phyloP scores from a whole-genome alignment of 345 rosid genomes.

The Citrus reticulata region DNA sequence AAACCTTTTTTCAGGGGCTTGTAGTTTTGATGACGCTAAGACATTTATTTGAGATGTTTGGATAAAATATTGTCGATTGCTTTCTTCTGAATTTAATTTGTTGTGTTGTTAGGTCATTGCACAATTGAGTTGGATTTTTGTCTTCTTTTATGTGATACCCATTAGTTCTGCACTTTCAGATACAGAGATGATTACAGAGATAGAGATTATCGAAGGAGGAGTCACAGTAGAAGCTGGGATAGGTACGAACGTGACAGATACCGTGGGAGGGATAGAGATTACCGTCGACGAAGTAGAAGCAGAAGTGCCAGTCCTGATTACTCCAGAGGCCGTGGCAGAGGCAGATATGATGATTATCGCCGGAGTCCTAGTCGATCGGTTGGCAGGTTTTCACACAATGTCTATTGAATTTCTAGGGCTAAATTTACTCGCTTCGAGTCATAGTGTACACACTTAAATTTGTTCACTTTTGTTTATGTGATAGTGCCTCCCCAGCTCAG shows the following conservation, averaged over 20 bases:
- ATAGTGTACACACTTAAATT: background rate
- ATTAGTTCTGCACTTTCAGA: constrained; percentile 15
- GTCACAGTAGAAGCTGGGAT: constrained; percentile 54
- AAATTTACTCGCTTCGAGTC: background rate
- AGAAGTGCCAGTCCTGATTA: constrained; percentile 53
- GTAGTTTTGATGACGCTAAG: too few relatives aligned
- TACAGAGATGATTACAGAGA: constrained; percentile 38
- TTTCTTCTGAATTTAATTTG: too few relatives aligned
- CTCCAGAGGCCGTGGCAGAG: constrained; percentile 43
- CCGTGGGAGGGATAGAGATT: constrained; percentile 50
- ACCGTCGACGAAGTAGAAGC: constrained; percentile 52
- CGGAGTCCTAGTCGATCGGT: constrained; percentile 48
- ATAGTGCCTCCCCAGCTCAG: constrained; percentile 49
- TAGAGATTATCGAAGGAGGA: constrained; percentile 43
- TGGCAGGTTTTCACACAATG: constrained; percentile 32
- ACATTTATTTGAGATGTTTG: too few relatives aligned
- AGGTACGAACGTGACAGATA: constrained; percentile 45
- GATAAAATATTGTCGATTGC: too few relatives aligned
- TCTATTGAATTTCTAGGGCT: background rate
- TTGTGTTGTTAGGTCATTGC: background rate
- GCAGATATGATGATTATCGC: constrained; percentile 46
- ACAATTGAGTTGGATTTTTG: background rate
- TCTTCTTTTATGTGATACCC: background rate
- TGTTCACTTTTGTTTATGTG: constrained; percentile 3
- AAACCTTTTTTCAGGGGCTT: too few relatives aligned